A percentile compares a stretch with the other conserved stretches of the same genome.
phyloP scores from a whole-genome alignment of 345 rosid species.

The Triadica sebifera region DNA sequence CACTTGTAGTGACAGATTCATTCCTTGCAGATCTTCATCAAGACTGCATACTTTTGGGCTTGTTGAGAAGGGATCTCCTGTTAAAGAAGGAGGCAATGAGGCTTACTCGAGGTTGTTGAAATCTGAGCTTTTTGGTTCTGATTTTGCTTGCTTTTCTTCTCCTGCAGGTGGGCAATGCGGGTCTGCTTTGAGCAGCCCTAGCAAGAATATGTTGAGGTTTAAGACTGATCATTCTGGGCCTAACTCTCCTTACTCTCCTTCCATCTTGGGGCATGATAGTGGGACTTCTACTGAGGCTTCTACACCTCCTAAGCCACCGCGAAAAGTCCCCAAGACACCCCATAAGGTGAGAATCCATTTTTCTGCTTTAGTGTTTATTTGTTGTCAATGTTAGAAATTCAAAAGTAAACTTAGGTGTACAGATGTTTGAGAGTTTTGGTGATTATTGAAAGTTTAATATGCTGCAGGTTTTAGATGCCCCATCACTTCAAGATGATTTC shows the following conservation, averaged over 20 bases:
- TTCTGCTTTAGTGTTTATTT: background rate
- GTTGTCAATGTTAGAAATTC: background rate
- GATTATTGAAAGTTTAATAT: background rate
- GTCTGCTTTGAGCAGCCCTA: constrained; percentile 69
- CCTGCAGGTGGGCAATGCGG: constrained; percentile 74
- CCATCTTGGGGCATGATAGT: constrained; percentile 61
- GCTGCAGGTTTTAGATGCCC: constrained; percentile 93
- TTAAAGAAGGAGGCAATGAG: constrained; percentile 90
- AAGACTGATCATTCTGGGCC: constrained; percentile 78
- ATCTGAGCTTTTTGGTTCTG: constrained; percentile 93
- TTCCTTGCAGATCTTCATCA: constrained; percentile 94
- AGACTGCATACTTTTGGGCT: constrained; percentile 87
- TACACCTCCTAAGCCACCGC: constrained; percentile 77
- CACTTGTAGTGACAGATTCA: constrained; percentile 84
- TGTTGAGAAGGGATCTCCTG: constrained; percentile 67
- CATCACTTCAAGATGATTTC: constrained; percentile 96
- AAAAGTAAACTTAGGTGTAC: background rate
- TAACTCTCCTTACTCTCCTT: constrained; percentile 81
- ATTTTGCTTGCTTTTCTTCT: constrained; percentile 61
- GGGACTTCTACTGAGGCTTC: constrained; percentile 61
- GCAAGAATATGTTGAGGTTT: constrained; percentile 81
- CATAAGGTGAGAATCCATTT: constrained; percentile 56
- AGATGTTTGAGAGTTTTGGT: too few species aligned
- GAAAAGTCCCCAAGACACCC: constrained; percentile 96
- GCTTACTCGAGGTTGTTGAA: constrained; percentile 70